Conservation (phyloP, 2,329 filamentous ascomycete genomes). For the Pseudogymnoascus sp. region DNA sequence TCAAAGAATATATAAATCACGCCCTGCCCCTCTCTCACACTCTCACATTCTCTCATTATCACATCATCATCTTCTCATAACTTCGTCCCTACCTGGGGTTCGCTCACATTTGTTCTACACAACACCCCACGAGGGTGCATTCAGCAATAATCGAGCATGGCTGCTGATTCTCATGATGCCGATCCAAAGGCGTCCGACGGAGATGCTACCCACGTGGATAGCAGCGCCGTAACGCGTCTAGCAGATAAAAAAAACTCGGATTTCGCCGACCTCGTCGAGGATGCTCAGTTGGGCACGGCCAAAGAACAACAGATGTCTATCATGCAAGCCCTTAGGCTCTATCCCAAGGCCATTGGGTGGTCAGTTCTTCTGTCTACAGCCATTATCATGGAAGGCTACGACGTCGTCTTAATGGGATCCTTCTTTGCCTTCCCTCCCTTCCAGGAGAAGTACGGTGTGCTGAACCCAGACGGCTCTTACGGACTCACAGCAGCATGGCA, state of each 20-base stretch:
- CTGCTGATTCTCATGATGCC: not conserved
- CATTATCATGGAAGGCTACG: constrained; percentile 34
- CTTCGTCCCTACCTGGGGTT: not conserved
- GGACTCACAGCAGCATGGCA: constrained; percentile 38
- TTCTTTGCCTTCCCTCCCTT: constrained; percentile 28
- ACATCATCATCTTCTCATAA: not conserved
- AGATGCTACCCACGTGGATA: not conserved
- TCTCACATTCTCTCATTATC: not conserved
- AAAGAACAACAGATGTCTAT: constrained; percentile 12
- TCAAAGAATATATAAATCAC: not conserved
- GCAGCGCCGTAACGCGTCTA: not conserved
- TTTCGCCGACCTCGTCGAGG: not conserved
- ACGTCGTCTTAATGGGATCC: constrained; percentile 29
- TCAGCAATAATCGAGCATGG: not conserved
- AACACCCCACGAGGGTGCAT: not conserved
- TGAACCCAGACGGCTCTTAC: constrained; percentile 25
- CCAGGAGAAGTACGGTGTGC: constrained; percentile 24
- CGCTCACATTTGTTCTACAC: not conserved
- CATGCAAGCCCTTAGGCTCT: constrained; percentile 10
- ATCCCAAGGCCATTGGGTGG: constrained; percentile 20
- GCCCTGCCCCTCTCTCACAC: not conserved
- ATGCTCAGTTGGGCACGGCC: constrained; percentile 2
- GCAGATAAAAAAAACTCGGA: not conserved
- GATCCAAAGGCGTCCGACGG: not conserved
- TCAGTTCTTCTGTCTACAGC: constrained; percentile 29